These are phyloP conservation scores for Chlorella sp. DNA, from an alignment of 139 green algal species.

Conservation along the genomic window DNA sequence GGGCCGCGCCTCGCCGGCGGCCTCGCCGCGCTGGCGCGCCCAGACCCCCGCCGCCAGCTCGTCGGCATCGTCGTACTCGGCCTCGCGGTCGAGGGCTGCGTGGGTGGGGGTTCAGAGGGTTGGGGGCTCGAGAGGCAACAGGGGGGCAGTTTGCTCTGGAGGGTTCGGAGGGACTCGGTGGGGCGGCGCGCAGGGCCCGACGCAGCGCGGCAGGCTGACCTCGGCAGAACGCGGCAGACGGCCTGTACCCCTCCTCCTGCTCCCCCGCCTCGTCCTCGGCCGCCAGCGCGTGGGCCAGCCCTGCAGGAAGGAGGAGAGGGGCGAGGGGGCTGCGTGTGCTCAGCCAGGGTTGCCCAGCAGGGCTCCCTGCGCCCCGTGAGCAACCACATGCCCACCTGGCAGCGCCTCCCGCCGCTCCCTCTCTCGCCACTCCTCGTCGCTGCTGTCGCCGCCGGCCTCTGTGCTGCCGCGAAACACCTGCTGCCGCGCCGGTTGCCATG, in stretches of 20 bases:
- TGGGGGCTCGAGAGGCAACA: not conserved
- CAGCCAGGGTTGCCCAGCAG: too few species aligned
- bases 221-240: slow-evolving; percentile 25
- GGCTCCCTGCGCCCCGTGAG: too few species aligned
- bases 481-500: slow-evolving; percentile 24
- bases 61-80: slow-evolving; percentile 33
- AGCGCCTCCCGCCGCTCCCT: slow-evolving; percentile 11
- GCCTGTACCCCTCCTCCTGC: slow-evolving; percentile 21
- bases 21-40: not conserved
- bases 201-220: too few species aligned
- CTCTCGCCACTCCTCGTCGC: slow-evolving; percentile 32
- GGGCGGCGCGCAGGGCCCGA: too few species aligned
- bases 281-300: slow-evolving; percentile 14
- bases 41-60: slow-evolving; percentile 14
- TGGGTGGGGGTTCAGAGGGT: slow-evolving; percentile 40
- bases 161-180: too few species aligned
- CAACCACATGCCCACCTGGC: not conserved
- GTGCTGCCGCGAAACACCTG: slow-evolving; percentile 15
- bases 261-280: slow-evolving; percentile 26
- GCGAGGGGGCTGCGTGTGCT: too few species aligned
- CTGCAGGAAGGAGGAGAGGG: not conserved
- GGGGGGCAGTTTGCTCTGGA: not conserved
- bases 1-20: not conserved
- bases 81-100: slow-evolving; percentile 46
- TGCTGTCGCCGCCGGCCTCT: slow-evolving; percentile 4